These are phyloP conservation scores for Xylaria grammica DNA, from an alignment of 495 filamentous ascomycete species.

Conservation along the genomic window DNA sequence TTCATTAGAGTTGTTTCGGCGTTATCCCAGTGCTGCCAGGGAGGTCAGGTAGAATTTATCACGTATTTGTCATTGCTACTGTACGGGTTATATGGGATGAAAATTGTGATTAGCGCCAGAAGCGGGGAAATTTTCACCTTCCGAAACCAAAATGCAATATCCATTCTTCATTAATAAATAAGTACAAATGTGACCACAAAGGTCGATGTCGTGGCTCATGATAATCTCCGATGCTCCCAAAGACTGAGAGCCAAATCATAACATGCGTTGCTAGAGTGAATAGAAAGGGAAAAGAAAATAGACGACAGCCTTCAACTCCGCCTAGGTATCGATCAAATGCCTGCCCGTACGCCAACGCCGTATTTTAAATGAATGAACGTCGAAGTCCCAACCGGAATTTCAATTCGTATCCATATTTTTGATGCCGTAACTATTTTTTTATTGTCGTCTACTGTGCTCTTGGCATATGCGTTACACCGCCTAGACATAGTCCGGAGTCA, in stretches of 20 bases:
- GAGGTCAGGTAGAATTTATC: neutral
- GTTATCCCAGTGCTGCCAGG: neutral
- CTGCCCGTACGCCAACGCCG: constrained; percentile 7
- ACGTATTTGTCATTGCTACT: neutral
- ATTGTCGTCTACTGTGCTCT: neutral
- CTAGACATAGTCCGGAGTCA: constrained; percentile 33
- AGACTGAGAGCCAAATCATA: constrained; percentile 14
- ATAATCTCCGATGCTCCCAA: constrained; percentile 18
- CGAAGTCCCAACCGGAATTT: neutral
- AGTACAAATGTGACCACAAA: constrained; percentile 15
- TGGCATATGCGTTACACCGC: constrained; percentile 10
- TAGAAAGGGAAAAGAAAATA: constrained; percentile 14
- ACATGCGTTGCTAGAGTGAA: constrained; percentile 14
- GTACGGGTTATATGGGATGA: neutral
- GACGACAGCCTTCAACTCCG: constrained; percentile 22
- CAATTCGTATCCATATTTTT: constrained; percentile 12
- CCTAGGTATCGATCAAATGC: constrained; percentile 26
- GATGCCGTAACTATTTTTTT: neutral
- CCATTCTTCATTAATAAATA: constrained; percentile 6
- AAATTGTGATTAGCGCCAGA: neutral
- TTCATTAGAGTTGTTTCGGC: neutral
- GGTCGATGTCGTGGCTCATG: constrained; percentile 18
- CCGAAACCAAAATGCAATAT: neutral
- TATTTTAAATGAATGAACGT: constrained; percentile 6
- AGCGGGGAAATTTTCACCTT: neutral